phyloP scores from a whole-genome alignment of 2,329 filamentous ascomycete genomes.

The Monilinia fructicola region DNA sequence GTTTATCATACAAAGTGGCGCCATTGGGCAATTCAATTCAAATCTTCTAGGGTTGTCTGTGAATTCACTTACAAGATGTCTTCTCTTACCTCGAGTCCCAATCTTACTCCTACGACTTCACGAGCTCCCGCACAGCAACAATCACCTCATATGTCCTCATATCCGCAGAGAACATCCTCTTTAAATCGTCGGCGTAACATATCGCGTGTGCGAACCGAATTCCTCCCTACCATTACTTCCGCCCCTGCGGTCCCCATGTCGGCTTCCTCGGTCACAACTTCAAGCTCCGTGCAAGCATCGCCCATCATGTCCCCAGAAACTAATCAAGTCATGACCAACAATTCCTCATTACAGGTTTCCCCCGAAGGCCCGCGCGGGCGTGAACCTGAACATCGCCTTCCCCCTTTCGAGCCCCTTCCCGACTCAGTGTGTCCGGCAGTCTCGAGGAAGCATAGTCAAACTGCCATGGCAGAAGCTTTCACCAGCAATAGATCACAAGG shows the following conservation, averaged over 20 bases:
- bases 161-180: constrained; percentile 21
- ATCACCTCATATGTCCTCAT: constrained; percentile 10
- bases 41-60: not conserved
- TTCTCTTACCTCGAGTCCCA: constrained; percentile 16
- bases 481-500: constrained; percentile 58
- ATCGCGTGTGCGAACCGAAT: constrained; percentile 39
- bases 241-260: constrained; percentile 49
- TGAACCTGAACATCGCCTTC: constrained; percentile 52
- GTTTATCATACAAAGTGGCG: constrained; percentile 8
- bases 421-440: constrained; percentile 62
- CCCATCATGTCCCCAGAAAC: constrained; percentile 58
- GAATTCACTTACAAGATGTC: constrained; percentile 18
- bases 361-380: constrained; percentile 61
- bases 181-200: constrained; percentile 30
- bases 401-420: constrained; percentile 64
- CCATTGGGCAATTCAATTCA: not conserved
- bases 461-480: constrained; percentile 63
- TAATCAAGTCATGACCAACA: constrained; percentile 52
- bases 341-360: constrained; percentile 65
- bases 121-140: constrained; percentile 8
- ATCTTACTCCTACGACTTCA: constrained; percentile 9
- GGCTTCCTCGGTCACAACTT: constrained; percentile 54
- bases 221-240: constrained; percentile 33
- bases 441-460: constrained; percentile 57
- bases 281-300: constrained; percentile 55